Evolutionary conservation across 2,329 filamentous ascomycete genomes (phyloP).

Genomic region (Orbilia blumenaviensis): DNA sequence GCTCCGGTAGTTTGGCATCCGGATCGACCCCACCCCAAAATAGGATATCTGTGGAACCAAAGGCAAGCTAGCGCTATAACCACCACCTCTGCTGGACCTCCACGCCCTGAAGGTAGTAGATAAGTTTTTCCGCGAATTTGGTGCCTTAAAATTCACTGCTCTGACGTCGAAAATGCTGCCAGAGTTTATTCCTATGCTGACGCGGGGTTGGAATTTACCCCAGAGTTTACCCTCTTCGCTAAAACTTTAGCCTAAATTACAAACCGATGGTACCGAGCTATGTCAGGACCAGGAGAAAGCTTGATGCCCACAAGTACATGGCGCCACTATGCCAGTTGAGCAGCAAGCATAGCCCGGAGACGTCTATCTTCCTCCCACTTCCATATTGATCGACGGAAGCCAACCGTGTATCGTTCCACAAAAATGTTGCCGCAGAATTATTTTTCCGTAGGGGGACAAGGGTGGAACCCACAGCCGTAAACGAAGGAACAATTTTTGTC

Average conservation of each 20-base stretch:
- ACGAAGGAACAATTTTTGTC: background rate
- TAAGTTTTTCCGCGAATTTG: slow-evolving; percentile 1
- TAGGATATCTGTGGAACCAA: too few species aligned
- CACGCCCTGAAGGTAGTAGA: background rate
- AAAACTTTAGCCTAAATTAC: slow-evolving; percentile 27
- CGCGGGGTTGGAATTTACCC: background rate
- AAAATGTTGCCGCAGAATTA: slow-evolving; percentile 12
- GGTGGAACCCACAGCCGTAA: background rate
- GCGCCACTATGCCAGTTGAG: background rate
- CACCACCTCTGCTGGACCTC: background rate
- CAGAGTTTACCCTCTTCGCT: slow-evolving; percentile 32
- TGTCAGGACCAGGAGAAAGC: background rate
- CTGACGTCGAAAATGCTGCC: background rate
- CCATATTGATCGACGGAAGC: slow-evolving; percentile 14
- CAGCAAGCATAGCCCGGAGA: background rate
- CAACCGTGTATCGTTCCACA: background rate
- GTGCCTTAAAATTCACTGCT: background rate
- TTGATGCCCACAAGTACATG: background rate
- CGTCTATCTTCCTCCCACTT: background rate
- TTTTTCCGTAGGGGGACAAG: slow-evolving; percentile 19
- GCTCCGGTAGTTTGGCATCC: too few species aligned
- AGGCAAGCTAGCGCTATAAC: too few species aligned
- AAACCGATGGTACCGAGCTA: slow-evolving; percentile 8
- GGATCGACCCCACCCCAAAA: too few species aligned
- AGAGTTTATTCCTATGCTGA: background rate